Evolutionary conservation across 495 filamentous ascomycete genomes (phyloP), one percentile per base, ranked within the genome.

Genomic region (Neurospora sp.): DNA sequence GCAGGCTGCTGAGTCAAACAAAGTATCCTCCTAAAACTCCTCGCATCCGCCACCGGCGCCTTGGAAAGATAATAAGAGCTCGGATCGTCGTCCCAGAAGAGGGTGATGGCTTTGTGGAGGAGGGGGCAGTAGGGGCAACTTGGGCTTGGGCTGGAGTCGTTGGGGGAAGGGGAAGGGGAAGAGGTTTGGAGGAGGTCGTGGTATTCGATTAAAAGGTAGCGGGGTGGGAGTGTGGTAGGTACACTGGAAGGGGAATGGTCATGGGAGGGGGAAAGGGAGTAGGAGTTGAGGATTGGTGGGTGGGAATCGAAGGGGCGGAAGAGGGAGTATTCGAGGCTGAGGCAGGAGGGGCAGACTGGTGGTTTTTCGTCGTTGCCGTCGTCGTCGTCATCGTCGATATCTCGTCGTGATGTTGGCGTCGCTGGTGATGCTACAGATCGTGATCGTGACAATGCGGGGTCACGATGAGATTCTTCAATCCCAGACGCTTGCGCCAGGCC

Each of bases 1-100:
- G 46, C 42, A 1, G 73, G 73, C 16, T 75, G 74, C 40, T 48
- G 71, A 1, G 48, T 71, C 0, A 75, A 20, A 42, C 74, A 75
- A 1, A 75, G 12, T 0, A 39, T 48, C 4, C 71, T 61, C 11
- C 46, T 35, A 39, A 70, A 74, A 0, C 18, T 12, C 16, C 59
- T 48, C 3, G 31, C 37, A 10, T 31, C 27, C 0, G 41, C 42
- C 22, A 18, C 22, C 18, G 68, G 70, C 5, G 69, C 27, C 5
- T 41, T 73, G 46, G 11, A 48, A 11, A 27, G 40, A 37, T 37
- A 31, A 18, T 70, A 53, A 69, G 22, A 41, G 42, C 65, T 39
- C 2, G 46, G 72, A 18, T 35, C 48, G 18, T 40, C 39, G 39
- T 68, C 68, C 74, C 74, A 75, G 35, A 75, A 75, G 3, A 53